Conservation (phyloP, 768 basidiomycete genomes). For the Russula sp. region DNA sequence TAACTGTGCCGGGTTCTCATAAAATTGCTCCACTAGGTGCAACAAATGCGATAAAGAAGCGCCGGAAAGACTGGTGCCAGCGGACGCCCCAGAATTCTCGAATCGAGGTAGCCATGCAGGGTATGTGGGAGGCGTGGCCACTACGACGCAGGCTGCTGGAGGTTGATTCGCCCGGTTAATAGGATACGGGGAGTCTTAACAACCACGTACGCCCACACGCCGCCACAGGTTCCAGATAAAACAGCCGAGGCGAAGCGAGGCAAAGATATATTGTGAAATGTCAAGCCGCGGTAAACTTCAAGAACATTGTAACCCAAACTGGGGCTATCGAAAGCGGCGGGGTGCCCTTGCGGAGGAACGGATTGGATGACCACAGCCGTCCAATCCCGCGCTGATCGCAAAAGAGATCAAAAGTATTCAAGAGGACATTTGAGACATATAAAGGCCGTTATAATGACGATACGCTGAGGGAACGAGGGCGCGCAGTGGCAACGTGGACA, state of each 20-base stretch:
- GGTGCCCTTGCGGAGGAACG: background rate
- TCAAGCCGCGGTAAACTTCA: constrained; percentile 3
- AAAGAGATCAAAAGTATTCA: constrained; percentile 14
- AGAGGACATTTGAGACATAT: constrained; percentile 9
- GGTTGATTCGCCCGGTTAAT: constrained; percentile 7
- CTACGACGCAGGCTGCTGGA: constrained; percentile 29
- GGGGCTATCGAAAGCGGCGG: background rate
- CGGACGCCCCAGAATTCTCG: constrained; percentile 35
- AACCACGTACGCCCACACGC: constrained; percentile 15
- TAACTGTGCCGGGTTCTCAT: constrained; percentile 43
- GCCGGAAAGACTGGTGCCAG: constrained; percentile 36
- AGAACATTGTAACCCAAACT: background rate
- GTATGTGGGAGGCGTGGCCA: constrained; percentile 35
- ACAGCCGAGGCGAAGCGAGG: background rate
- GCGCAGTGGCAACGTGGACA: too few relatives aligned
- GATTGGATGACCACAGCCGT: constrained; percentile 19
- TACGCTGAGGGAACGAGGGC: too few relatives aligned
- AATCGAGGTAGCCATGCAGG: constrained; percentile 23
- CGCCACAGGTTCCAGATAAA: constrained; percentile 1
- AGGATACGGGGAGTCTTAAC: constrained; percentile 26
- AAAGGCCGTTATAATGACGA: background rate
- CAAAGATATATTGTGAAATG: background rate
- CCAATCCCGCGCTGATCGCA: constrained; percentile 16
- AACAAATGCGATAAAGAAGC: constrained; percentile 31
- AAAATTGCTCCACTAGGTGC: constrained; percentile 33